Evolutionary conservation across 2,329 filamentous ascomycete genomes (phyloP).

Genomic region (Fusarium hostae): DNA sequence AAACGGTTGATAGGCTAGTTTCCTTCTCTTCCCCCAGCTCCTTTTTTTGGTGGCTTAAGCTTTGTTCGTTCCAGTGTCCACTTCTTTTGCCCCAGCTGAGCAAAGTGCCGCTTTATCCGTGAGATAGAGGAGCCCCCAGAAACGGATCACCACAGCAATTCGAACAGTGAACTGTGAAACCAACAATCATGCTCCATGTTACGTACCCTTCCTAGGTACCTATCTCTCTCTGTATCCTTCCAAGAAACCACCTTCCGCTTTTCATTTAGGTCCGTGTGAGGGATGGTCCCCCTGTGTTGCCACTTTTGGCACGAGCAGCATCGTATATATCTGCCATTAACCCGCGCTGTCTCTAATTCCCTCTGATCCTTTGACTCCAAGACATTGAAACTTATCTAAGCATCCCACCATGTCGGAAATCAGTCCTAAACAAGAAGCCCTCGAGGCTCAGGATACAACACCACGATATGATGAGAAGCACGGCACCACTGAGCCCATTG

Average conservation of each 20-base stretch:
- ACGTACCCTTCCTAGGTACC: constrained; percentile 4
- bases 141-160: constrained; percentile 12
- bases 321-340: constrained; percentile 16
- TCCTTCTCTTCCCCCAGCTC: not conserved
- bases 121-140: constrained; percentile 5
- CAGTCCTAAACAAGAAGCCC: constrained; percentile 27
- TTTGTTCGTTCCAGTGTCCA: constrained; percentile 2
- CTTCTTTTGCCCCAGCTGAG: constrained; percentile 27
- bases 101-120: constrained; percentile 38
- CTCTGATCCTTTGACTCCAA: not conserved
- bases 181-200: constrained; percentile 6
- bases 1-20: constrained; percentile 20
- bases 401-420: constrained; percentile 34
- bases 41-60: not conserved
- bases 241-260: constrained; percentile 28
- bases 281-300: not conserved
- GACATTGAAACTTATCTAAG: not conserved
- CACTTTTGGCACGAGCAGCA: not conserved
- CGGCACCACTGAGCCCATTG: constrained; percentile 11
- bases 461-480: constrained; percentile 36
- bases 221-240: constrained; percentile 13
- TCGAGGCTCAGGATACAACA: constrained; percentile 20
- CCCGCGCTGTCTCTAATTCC: not conserved
- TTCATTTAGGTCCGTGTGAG: constrained; percentile 17
- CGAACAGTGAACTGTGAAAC: constrained; percentile 4